These are phyloP conservation scores for Rhynchosporium agropyri DNA, from an alignment of 2,329 filamentous ascomycete species.

Conservation along the genomic window DNA sequence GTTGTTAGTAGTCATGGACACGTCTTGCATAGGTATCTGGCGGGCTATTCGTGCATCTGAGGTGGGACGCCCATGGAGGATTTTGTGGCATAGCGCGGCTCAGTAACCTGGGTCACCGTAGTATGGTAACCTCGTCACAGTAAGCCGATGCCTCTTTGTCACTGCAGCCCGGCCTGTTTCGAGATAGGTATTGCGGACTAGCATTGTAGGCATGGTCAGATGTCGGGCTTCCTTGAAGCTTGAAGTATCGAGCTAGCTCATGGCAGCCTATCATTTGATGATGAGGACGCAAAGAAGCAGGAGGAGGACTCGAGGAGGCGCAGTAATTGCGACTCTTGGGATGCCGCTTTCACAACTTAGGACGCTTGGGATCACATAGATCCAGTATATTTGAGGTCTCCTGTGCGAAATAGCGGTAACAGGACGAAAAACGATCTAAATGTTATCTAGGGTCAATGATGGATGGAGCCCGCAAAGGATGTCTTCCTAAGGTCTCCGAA, in stretches of 20 bases:
- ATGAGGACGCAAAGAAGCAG: neutral
- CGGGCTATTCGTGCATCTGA: slow-evolving; percentile 12
- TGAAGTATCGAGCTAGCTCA: neutral
- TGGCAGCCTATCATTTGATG: slow-evolving; percentile 14
- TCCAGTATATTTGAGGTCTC: neutral
- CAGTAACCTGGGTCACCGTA: slow-evolving; percentile 4
- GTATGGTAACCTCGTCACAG: neutral
- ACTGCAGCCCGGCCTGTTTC: neutral
- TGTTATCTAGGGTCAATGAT: too few species aligned
- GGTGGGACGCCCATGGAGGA: too few species aligned
- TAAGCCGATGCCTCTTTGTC: neutral
- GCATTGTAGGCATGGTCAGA: slow-evolving; percentile 5
- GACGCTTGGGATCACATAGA: neutral
- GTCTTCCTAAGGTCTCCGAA: neutral
- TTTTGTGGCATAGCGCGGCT: neutral
- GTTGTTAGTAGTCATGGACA: slow-evolving; percentile 14
- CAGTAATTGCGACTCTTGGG: neutral
- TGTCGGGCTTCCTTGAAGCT: neutral
- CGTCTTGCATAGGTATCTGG: slow-evolving; percentile 3
- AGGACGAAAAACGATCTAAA: neutral
- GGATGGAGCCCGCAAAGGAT: neutral
- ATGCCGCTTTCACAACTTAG: neutral
- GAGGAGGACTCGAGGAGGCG: slow-evolving; percentile 3
- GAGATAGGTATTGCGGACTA: slow-evolving; percentile 10
- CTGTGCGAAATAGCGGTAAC: neutral